phyloP scores from a whole-genome alignment of 148 eudicot species.

The Arbutus unedo region DNA sequence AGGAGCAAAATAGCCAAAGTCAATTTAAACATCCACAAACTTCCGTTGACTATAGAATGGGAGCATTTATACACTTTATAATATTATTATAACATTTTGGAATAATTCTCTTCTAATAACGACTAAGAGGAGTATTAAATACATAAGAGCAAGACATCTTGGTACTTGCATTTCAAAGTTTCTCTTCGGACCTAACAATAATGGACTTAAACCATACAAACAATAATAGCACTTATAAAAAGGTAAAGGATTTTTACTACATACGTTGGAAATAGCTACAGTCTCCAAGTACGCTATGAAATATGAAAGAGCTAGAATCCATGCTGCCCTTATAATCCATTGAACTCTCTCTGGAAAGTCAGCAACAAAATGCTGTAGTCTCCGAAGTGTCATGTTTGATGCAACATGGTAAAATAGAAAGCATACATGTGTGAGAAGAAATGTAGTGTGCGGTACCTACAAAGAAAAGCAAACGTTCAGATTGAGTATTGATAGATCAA shows the following conservation, averaged over 20 bases:
- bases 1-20: neutral
- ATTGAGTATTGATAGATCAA: neutral
- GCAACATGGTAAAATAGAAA: constrained; percentile 87
- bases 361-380: constrained; percentile 65
- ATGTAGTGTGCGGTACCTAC: constrained; percentile 96
- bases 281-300: constrained; percentile 95
- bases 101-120: neutral
- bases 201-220: constrained; percentile 10
- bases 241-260: constrained; percentile 22
- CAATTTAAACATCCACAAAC: neutral
- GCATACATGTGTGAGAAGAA: constrained; percentile 83
- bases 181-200: neutral
- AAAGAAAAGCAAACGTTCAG: constrained; percentile 20
- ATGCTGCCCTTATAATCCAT: constrained; percentile 76
- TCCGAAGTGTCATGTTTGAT: constrained; percentile 91
- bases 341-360: constrained; percentile 61
- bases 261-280: constrained; percentile 79
- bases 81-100: neutral
- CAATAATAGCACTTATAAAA: neutral
- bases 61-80: constrained; percentile 1
- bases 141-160: neutral
- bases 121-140: neutral
- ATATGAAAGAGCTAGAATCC: constrained; percentile 87
- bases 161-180: neutral
- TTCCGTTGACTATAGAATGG: neutral